Evolutionary conservation across 2,329 filamentous ascomycete genomes (phyloP).

Genomic region (Tothia fuscella): DNA sequence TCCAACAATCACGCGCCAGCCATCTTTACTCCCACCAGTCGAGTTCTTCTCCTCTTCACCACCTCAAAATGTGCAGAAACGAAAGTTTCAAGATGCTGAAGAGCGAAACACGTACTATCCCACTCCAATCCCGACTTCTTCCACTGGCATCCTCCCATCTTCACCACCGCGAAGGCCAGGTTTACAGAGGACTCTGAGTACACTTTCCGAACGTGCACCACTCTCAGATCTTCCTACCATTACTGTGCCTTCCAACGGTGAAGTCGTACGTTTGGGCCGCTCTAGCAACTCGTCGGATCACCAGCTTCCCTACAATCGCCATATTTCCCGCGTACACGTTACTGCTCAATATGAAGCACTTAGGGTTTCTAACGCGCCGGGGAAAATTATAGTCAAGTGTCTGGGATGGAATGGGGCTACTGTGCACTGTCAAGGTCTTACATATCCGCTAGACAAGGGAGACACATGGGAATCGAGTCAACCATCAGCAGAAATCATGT

Average conservation of each 20-base stretch:
- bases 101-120: constrained; percentile 59
- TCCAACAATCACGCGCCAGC: constrained; percentile 16
- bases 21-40: constrained; percentile 65
- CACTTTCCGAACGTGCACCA: constrained; percentile 67
- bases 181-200: constrained; percentile 49
- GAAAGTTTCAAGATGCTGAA: constrained; percentile 44
- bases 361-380: constrained; percentile 53
- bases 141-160: constrained; percentile 79
- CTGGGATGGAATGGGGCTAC: constrained; percentile 93
- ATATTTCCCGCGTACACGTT: constrained; percentile 89
- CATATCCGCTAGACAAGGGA: constrained; percentile 76
- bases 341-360: constrained; percentile 72
- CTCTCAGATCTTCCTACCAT: constrained; percentile 74
- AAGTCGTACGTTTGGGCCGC: constrained; percentile 74
- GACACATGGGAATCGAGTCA: constrained; percentile 86
- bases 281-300: constrained; percentile 94
- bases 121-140: constrained; percentile 87
- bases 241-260: constrained; percentile 68
- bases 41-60: constrained; percentile 71
- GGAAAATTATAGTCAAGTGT: constrained; percentile 79
- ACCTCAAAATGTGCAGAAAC: constrained; percentile 57
- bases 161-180: constrained; percentile 48
- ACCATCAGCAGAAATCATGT: constrained; percentile 78
- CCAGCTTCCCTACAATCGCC: constrained; percentile 80
- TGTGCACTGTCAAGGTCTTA: constrained; percentile 78